Evolutionary conservation across 805 yeast species (phyloP).

Genomic region (Myxozyma nipponensis): DNA sequence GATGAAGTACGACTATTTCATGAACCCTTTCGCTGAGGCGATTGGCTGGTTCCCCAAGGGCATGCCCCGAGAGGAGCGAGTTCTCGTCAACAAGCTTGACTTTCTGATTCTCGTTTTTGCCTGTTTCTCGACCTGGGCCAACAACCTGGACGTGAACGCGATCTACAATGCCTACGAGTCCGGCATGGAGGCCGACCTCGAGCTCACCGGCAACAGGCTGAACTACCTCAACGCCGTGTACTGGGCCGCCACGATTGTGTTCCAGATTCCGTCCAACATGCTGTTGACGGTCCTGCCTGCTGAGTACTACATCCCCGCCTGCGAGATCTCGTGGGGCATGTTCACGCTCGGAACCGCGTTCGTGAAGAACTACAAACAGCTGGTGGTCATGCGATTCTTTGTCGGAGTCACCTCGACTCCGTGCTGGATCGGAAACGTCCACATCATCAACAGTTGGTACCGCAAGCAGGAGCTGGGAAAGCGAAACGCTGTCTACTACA

Average conservation of each 20-base stretch:
- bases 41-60: constrained; percentile 15
- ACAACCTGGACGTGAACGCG: constrained; percentile 59
- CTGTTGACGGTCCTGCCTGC: constrained; percentile 35
- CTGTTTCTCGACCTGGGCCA: constrained; percentile 62
- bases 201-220: constrained; percentile 62
- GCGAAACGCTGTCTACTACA: constrained; percentile 56
- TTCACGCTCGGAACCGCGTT: constrained; percentile 32
- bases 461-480: constrained; percentile 54
- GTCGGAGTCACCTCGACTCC: constrained; percentile 45
- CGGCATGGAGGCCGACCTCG: constrained; percentile 55
- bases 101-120: constrained; percentile 52
- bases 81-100: constrained; percentile 53
- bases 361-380: constrained; percentile 34
- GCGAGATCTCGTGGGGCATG: constrained; percentile 43
- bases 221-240: constrained; percentile 43
- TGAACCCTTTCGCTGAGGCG: constrained; percentile 21
- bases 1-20: constrained; percentile 23
- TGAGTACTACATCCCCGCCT: constrained; percentile 43
- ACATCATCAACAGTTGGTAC: constrained; percentile 48
- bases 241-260: constrained; percentile 34
- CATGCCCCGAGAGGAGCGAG: constrained; percentile 45
- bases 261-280: constrained; percentile 42
- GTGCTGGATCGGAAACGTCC: constrained; percentile 43
- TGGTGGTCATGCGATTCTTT: constrained; percentile 40
- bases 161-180: constrained; percentile 62